These are phyloP conservation scores for Aegilops sharonensis DNA, from an alignment of 176 grass and related monocot genomes.

Conservation along the genomic window DNA sequence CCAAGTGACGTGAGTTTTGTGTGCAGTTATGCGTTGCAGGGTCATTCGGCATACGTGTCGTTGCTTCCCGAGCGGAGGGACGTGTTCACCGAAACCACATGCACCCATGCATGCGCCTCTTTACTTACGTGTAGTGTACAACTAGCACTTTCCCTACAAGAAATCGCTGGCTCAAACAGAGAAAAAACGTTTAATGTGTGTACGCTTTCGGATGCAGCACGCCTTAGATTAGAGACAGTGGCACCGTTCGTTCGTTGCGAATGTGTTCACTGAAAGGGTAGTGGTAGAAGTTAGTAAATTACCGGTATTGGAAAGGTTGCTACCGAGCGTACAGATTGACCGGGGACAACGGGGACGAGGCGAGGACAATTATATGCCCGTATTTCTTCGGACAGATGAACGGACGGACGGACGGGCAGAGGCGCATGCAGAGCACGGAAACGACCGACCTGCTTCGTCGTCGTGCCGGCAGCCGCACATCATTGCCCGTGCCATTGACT, in stretches of 20 bases:
- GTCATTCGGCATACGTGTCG: neutral
- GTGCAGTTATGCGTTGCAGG: neutral
- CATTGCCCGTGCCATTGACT: too few relatives aligned
- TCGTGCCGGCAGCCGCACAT: neutral
- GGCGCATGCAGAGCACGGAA: neutral
- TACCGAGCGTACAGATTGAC: neutral
- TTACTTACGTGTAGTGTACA: neutral
- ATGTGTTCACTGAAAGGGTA: too few relatives aligned
- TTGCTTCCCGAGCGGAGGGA: neutral
- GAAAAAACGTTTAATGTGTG: neutral
- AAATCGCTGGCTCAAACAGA: neutral
- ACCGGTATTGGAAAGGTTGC: neutral
- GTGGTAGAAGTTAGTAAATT: too few relatives aligned
- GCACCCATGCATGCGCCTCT: neutral
- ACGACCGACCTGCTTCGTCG: neutral
- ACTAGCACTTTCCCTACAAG: neutral
- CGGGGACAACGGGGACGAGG: neutral
- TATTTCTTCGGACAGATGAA: neutral
- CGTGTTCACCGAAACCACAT: neutral
- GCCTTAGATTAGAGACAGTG: too few relatives aligned
- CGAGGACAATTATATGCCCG: too few relatives aligned
- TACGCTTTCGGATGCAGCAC: neutral
- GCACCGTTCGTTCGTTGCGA: too few relatives aligned
- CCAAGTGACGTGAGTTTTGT: neutral
- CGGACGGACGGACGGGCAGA: too few relatives aligned